Percentiles rank a stretch among this genome's conserved stretches.
These are phyloP conservation scores for Aspergillus campestris DNA, from an alignment of 495 filamentous ascomycete genomes.

Conservation along the genomic window DNA sequence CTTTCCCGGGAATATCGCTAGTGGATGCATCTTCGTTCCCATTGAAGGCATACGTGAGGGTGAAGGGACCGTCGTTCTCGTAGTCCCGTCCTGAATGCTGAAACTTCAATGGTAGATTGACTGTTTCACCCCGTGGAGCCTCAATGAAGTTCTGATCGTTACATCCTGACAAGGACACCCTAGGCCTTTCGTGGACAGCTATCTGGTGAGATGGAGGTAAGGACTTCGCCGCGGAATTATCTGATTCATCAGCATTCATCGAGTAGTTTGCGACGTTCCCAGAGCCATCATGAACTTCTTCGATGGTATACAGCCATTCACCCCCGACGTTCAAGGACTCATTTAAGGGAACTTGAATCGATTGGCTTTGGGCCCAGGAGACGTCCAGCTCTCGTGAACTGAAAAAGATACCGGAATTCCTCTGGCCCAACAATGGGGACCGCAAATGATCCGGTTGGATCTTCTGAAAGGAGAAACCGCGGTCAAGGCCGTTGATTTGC, in stretches of 20 bases:
- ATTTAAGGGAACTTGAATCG: conserved; percentile 70
- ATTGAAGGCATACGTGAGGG: conserved; percentile 50
- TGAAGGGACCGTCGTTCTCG: conserved; percentile 32
- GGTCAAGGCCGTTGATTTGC: conserved; percentile 64
- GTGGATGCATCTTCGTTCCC: conserved; percentile 56
- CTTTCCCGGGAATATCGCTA: conserved; percentile 40
- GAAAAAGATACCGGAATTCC: conserved; percentile 46
- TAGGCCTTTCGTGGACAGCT: conserved; percentile 78
- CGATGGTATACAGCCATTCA: conserved; percentile 79
- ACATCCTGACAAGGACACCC: conserved; percentile 59
- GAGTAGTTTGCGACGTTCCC: conserved; percentile 83
- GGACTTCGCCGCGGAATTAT: conserved; percentile 47
- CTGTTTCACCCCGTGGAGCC: conserved; percentile 62
- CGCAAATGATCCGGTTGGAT: conserved; percentile 81
- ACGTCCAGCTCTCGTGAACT: conserved; percentile 48
- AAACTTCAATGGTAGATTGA: conserved; percentile 65
- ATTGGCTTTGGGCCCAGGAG: conserved; percentile 71
- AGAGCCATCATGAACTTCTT: conserved; percentile 82
- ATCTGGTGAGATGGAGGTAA: conserved; percentile 71
- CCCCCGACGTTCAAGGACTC: conserved; percentile 74
- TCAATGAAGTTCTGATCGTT: conserved; percentile 71
- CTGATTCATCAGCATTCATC: conserved; percentile 45
- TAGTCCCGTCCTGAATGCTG: conserved; percentile 49
- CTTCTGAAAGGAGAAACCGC: conserved; percentile 75
- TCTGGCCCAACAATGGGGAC: conserved; percentile 58